Evolutionary conservation across 202 grass and related monocot species (phyloP), one percentile per base, ranked within the genome.

Genomic region (Alloteropsis angusta): DNA sequence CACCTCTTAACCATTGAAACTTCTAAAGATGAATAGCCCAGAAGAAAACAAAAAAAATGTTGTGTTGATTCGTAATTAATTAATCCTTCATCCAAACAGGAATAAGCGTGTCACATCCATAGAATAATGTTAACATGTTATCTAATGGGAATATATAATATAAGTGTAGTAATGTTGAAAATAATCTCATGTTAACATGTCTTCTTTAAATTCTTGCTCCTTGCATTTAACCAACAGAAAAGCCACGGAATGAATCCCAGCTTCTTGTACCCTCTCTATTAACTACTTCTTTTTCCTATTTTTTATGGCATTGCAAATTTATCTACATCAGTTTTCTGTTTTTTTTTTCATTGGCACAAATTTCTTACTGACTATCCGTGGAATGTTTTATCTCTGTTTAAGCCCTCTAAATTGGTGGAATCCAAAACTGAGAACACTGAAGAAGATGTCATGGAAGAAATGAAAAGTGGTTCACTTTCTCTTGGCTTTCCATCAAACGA

Each of bases 371-470:
- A 10, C 7, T 43, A 64, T 1, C 42, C 1, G 15, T 43, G 5
- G 2, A 52, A 52, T 65, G 9, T 6, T 43, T 79, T 19, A 41
- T 70, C 60, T 68, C 17, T 54, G 12, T 46, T 63, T 64, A 99
- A 92, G 86, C 90, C 96, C n/a, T 37, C 79, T 35, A 88, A 93
- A 66, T 81, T 99, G 64, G 74, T 99, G 72, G 90, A 95, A 56
- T 99, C 87, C 3, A 84, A 82, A 85, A 95, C 84, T 78, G 90
- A 99, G 79, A 84, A 77, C 55, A 93, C 88, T 8, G 92, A 99
- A 89, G 89, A 91, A 76, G 92, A 99, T 65, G 78, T 99, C 28
- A 87, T 89, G 9, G 62, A 92, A 82, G 84, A 92, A 75, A 85
- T 96, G 54, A 86, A 76, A 65, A 85, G 46, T 2, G 87, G 54